Base-by-base conservation (phyloP, 1,284 basidiomycete species). In the Exsudoporus floridanus region DNA sequence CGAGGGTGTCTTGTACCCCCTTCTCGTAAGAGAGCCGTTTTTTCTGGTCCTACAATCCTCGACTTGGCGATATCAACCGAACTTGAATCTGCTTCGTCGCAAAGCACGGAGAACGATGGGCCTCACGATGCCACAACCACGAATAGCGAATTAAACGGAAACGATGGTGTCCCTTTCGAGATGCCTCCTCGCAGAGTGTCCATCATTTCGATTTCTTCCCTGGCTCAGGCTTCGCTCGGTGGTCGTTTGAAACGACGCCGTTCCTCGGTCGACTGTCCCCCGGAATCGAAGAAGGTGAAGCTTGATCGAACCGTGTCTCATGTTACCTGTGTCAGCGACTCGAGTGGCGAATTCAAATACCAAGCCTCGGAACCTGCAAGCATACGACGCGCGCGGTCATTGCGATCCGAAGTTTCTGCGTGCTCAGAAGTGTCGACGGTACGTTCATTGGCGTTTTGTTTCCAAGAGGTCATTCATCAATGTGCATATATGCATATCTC, bases 341-440 rank as follows among this genome's bases (percentile, higher is more conserved):
- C 35, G 28, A 48, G 36, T 16, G n/a, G 23, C 21, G 42, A 49
- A 41, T 40, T 46, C 13, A 46, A 28, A 35, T 70, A 66, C 25
- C 34, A 47, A 28, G 62, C 65, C 12, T 64, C 49, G 21, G 46
- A 57, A 14, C 64, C 64, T 28, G 65, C 65, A 7, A 71, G 65
- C 18, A 14, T 68, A n/a, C 66, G 65, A 50, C 67, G 67, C 25
- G 67, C 66, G 1, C 51, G 27, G 12, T 67, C 65, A 7, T 39
- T 67, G 44, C 47, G 39, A 21, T 69, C 69, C 7, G 60, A 67
- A 10, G 7, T 31, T 3, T 65, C 63, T 41, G 2, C 19, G 7
- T 55, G 25, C 27, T 60, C 57, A 8, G 40, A 40, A 23, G 25
- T 13, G 18, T 58, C 49, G 6, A 30, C 28, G 55, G 63, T 65